Percentiles rank a stretch among this genome's conserved stretches.
Evolutionary conservation across 2,329 filamentous ascomycete genomes (phyloP).

Genomic region (Ophiostoma tasmaniense): DNA sequence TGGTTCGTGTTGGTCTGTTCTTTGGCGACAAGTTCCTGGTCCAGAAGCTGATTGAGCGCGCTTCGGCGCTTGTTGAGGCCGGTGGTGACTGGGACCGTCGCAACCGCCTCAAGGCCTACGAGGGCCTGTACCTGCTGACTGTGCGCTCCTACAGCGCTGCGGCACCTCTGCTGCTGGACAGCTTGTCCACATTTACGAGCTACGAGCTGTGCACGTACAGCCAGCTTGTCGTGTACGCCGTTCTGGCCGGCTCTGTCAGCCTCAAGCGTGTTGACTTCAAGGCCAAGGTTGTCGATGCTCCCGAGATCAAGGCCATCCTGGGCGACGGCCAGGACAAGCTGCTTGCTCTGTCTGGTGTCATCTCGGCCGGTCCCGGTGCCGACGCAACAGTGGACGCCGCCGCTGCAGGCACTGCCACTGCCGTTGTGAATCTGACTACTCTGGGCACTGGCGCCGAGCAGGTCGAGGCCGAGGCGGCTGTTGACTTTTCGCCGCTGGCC

Average conservation of each 20-base stretch:
- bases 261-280: constrained; percentile 98
- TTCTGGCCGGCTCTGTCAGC: constrained; percentile 86
- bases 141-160: constrained; percentile 83
- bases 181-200: constrained; percentile 94
- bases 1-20: constrained; percentile 92
- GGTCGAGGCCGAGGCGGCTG: constrained; percentile 67
- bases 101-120: constrained; percentile 97
- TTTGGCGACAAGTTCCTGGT: constrained; percentile 88
- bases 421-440: constrained; percentile 80
- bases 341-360: constrained; percentile 67
- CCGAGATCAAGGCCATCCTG: constrained; percentile 95
- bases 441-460: constrained; percentile 62
- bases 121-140: constrained; percentile 86
- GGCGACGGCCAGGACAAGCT: constrained; percentile 84
- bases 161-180: constrained; percentile 89
- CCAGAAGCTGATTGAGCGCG: constrained; percentile 88
- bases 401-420: constrained; percentile 47
- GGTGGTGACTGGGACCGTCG: constrained; percentile 98
- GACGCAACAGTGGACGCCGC: constrained; percentile 47
- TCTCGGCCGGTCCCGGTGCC: constrained; percentile 72
- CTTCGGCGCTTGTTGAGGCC: constrained; percentile 81
- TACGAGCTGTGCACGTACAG: constrained; percentile 98
- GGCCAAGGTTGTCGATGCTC: constrained; percentile 94
- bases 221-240: constrained; percentile 86
- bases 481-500: constrained; percentile 84